Evolutionary conservation across 345 rosid species (phyloP).

Genomic region (Heritiera littoralis): DNA sequence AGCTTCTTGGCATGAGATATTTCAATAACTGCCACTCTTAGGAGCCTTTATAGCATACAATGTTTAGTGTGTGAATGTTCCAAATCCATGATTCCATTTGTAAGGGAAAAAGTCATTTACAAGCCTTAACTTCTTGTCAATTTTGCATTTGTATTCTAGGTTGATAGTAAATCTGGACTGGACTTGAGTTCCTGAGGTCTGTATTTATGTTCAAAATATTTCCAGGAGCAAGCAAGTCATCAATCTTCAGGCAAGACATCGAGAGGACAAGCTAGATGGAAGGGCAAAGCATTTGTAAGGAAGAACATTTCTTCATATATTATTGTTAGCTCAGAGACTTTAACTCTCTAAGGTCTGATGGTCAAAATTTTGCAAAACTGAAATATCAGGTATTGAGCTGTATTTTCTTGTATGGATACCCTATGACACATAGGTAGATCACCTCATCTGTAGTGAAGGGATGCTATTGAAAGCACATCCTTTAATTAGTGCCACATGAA

Average conservation of each 20-base stretch:
- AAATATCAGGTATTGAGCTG: slow-evolving; percentile 75
- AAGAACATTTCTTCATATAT: slow-evolving; percentile 59
- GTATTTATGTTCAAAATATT: slow-evolving; percentile 23
- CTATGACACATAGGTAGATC: background rate
- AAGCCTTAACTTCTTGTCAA: too few species aligned
- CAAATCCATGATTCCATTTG: too few species aligned
- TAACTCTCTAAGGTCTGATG: slow-evolving; percentile 86
- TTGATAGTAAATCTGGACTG: too few species aligned
- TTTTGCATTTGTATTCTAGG: too few species aligned
- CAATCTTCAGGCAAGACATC: slow-evolving; percentile 60
- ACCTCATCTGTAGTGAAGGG: slow-evolving; percentile 6
- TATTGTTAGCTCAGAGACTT: slow-evolving; percentile 77
- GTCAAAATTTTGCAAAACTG: slow-evolving; percentile 72
- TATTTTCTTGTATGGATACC: background rate
- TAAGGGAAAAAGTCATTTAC: too few species aligned
- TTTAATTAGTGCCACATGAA: too few species aligned
- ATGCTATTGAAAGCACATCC: background rate
- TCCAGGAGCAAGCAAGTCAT: slow-evolving; percentile 64
- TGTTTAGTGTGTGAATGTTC: too few species aligned
- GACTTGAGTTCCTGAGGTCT: background rate
- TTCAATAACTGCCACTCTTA: too few species aligned
- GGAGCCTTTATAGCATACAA: too few species aligned
- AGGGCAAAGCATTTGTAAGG: slow-evolving; percentile 58
- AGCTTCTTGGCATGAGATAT: too few species aligned
- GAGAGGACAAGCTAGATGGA: slow-evolving; percentile 69